Base-by-base conservation (phyloP, 2,329 filamentous ascomycete genomes). In the Tolypocladium ovalisporum region DNA sequence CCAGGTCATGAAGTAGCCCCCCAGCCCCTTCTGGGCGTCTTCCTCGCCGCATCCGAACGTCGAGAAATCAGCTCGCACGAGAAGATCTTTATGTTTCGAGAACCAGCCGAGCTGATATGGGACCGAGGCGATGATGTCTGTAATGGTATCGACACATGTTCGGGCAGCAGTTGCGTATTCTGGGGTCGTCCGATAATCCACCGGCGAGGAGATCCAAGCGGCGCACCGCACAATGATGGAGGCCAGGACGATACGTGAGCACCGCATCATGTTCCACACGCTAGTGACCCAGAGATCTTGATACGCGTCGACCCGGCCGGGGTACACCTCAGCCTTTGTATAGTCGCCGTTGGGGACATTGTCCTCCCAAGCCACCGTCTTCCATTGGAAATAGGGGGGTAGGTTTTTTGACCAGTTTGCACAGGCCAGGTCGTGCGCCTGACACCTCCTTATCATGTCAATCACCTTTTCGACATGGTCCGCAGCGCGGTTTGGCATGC, bases 31-130 rank as follows among this genome's bases (percentile, higher is more conserved):
- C 19, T 73, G 73, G 2, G 69, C 70, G 51, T 77, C 71, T 42
- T 82, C 77, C 24, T 79, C 71, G 24, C 78, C 79, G 61, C 76
- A 80, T 1, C 71, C 75, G 63, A 80, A 82, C 2, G 72, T 70
- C 2, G 73, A 73, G 29, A 80, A 64, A 44, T 74, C 74, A 44
- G 70, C 67, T 22, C 67, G 67, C 47, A 72, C 66, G 13, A 75
- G 67, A 17, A 77, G 65, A 39, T 78, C 71, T 52, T 68, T 72
- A 58, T 73, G 70, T 56, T 74, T 76, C 17, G 76, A 69, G 57
- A 81, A 79, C 81, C 82, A 85, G 44, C 82, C 82, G 2, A 86
- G 73, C 64, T 82, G 77, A 61, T 79, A 86, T 0, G 83, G 83
- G n/a, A 85, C 77, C 2, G 78, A 80, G 1, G 83, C 80, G 56